phyloP scores from a whole-genome alignment of 768 basidiomycete genomes.

The Xerocomellus dryophilus region DNA sequence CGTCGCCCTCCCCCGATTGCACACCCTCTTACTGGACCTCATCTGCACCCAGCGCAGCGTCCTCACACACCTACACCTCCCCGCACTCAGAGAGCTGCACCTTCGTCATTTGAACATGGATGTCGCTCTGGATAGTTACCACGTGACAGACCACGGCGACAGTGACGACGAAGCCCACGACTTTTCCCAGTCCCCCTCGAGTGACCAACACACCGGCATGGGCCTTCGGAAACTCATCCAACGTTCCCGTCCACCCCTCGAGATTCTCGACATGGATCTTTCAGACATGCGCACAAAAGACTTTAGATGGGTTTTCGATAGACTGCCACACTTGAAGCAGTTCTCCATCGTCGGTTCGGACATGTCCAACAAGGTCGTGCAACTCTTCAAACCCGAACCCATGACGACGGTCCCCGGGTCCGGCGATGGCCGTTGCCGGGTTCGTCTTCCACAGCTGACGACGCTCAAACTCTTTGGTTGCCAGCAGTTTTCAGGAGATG shows the following conservation, averaged over 20 bases:
- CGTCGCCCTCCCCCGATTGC: slow-evolving; percentile 56
- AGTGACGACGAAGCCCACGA: slow-evolving; percentile 72
- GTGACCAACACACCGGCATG: slow-evolving; percentile 78
- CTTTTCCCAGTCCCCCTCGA: slow-evolving; percentile 73
- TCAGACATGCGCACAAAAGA: slow-evolving; percentile 85
- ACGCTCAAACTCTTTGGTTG: slow-evolving; percentile 58
- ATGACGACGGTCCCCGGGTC: slow-evolving; percentile 5
- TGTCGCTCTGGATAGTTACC: slow-evolving; percentile 35
- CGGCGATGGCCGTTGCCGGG: slow-evolving; percentile 21
- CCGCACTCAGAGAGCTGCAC: slow-evolving; percentile 55
- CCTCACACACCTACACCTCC: slow-evolving; percentile 62
- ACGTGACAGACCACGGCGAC: slow-evolving; percentile 54
- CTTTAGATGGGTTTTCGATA: slow-evolving; percentile 64
- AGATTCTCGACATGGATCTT: slow-evolving; percentile 72
- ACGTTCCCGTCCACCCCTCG: slow-evolving; percentile 61
- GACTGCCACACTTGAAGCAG: slow-evolving; percentile 49
- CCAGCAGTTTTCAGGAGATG: slow-evolving; percentile 58
- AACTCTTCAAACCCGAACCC: slow-evolving; percentile 48
- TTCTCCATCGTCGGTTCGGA: slow-evolving; percentile 79
- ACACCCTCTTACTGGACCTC: slow-evolving; percentile 51
- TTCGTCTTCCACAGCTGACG: slow-evolving; percentile 56
- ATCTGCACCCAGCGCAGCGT: slow-evolving; percentile 64
- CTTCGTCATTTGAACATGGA: slow-evolving; percentile 70
- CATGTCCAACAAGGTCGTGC: slow-evolving; percentile 72
- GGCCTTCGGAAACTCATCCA: slow-evolving; percentile 64